Conservation (phyloP, 2,329 filamentous ascomycete genomes). For the Endoconidiophora polonica region DNA sequence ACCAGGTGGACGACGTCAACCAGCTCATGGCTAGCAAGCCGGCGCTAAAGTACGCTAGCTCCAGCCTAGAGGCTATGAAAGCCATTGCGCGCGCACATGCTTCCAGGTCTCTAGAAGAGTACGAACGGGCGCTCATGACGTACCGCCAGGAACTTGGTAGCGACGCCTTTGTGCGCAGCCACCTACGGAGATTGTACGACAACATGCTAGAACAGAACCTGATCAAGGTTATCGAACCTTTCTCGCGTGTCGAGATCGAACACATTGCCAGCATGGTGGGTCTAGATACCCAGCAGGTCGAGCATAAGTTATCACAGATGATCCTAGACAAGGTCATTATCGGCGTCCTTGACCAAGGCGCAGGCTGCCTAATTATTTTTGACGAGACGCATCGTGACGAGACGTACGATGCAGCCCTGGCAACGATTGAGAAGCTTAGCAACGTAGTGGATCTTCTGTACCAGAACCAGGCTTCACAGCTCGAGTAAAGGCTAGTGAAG, state of each 20-base stretch:
- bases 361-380: slow-evolving; percentile 92
- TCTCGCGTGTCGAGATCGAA: slow-evolving; percentile 88
- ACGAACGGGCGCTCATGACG: slow-evolving; percentile 76
- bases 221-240: slow-evolving; percentile 98
- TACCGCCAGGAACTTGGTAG: slow-evolving; percentile 89
- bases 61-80: slow-evolving; percentile 97
- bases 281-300: slow-evolving; percentile 87
- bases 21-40: slow-evolving; percentile 90
- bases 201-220: slow-evolving; percentile 99
- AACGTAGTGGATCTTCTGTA: slow-evolving; percentile 95
- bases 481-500: slow-evolving; percentile 48
- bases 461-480: slow-evolving; percentile 87
- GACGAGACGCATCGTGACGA: slow-evolving; percentile 90
- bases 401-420: slow-evolving; percentile 82
- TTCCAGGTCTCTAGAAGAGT: slow-evolving; percentile 91
- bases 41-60: slow-evolving; percentile 86
- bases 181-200: slow-evolving; percentile 89
- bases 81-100: slow-evolving; percentile 89
- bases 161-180: slow-evolving; percentile 92
- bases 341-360: slow-evolving; percentile 89
- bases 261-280: slow-evolving; percentile 97
- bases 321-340: slow-evolving; percentile 98
- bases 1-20: slow-evolving; percentile 90
- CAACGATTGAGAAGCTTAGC: slow-evolving; percentile 92
- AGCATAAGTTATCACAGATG: slow-evolving; percentile 98